Evolutionary conservation across 208 protist species (phyloP).

Genomic region (Histomonas meleagridis): DNA sequence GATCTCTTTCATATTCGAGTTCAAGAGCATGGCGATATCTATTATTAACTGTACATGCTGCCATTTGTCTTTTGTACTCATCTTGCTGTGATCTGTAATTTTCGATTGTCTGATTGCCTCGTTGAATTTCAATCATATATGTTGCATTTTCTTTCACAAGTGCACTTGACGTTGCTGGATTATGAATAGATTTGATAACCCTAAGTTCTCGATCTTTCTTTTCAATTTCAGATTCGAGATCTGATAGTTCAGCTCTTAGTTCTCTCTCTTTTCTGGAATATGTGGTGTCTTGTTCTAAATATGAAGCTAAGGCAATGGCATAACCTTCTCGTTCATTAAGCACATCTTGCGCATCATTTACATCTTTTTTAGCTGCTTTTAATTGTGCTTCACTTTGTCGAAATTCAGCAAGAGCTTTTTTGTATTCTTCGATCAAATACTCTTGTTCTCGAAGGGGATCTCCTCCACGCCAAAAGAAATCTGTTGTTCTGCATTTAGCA

Average conservation of each 20-base stretch:
- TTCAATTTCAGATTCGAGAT: not conserved
- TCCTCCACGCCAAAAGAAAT: slow-evolving; percentile 9
- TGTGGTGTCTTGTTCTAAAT: not conserved
- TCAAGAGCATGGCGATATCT: not conserved
- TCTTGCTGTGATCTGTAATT: not conserved
- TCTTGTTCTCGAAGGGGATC: not conserved
- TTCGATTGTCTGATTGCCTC: not conserved
- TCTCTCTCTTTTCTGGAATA: not conserved
- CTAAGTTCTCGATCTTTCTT: not conserved
- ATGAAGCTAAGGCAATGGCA: not conserved
- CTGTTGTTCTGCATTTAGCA: not conserved
- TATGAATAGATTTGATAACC: not conserved
- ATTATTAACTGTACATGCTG: not conserved
- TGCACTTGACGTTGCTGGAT: not conserved
- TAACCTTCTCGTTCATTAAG: not conserved
- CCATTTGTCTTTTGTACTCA: not conserved
- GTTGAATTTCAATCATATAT: slow-evolving; percentile 22
- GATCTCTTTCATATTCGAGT: not conserved
- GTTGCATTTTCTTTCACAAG: slow-evolving; percentile 1
- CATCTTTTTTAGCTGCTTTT: not conserved
- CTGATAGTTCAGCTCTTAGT: not conserved
- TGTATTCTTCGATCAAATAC: not conserved
- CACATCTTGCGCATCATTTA: not conserved
- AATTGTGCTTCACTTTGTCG: not conserved
- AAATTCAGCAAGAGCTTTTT: not conserved